Evolutionary conservation across 495 filamentous ascomycete genomes (phyloP).

Genomic region (Pyrenula massariospora): DNA sequence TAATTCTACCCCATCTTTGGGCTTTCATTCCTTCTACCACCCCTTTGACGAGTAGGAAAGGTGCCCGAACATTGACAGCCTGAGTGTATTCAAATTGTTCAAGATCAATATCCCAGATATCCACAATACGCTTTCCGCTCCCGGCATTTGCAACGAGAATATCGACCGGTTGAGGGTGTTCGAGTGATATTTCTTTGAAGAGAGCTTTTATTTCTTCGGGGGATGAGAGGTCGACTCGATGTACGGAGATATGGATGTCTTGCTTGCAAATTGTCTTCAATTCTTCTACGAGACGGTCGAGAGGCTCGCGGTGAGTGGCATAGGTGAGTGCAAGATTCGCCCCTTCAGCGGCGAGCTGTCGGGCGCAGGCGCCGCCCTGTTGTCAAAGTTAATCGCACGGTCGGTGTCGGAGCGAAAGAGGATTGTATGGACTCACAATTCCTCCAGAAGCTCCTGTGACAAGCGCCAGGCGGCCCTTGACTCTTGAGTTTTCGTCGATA

Average conservation of each 20-base stretch:
- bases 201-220: conserved; percentile 37
- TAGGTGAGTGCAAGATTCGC: conserved; percentile 51
- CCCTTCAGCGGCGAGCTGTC: conserved; percentile 38
- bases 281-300: conserved; percentile 1
- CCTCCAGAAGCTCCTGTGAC: conserved; percentile 57
- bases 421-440: conserved; percentile 21
- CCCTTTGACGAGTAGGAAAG: conserved; percentile 55
- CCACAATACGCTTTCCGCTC: conserved; percentile 34
- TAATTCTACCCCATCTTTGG: conserved; percentile 52
- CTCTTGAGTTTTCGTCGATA: not conserved
- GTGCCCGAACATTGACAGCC: conserved; percentile 51
- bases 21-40: conserved; percentile 52
- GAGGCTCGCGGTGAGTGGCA: conserved; percentile 12
- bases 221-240: conserved; percentile 44
- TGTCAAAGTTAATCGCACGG: too few relatives aligned
- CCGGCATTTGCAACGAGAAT: conserved; percentile 52
- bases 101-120: conserved; percentile 38
- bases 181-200: conserved; percentile 35
- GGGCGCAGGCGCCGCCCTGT: conserved; percentile 51
- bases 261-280: conserved; percentile 14
- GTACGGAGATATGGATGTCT: conserved; percentile 34
- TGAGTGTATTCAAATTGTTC: conserved; percentile 60
- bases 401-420: not conserved
- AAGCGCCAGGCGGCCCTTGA: conserved; percentile 46
- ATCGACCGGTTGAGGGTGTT: conserved; percentile 45